Evolutionary conservation across 768 basidiomycete genomes (phyloP), one percentile per base, ranked within the genome.

Genomic region (Collybiopsis confluens): DNA sequence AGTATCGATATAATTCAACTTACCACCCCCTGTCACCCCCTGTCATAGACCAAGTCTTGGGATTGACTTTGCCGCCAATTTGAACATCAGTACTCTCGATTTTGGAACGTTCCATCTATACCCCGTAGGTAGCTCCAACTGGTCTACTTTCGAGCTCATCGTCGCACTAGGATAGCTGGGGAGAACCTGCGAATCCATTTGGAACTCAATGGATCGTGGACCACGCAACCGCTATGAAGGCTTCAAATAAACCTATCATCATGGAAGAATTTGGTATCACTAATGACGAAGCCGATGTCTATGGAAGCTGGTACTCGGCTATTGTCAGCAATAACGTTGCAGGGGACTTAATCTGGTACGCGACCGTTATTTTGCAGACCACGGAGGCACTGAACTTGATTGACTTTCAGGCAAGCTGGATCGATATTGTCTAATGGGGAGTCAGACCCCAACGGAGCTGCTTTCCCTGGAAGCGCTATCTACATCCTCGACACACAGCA

Each of bases 181-280:
- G 78, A 10, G 75, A 83, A 65, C 61, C 64, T 21, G 62, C 68
- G 21, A 70, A 77, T 63, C 70, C 75, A 13, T 86, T 78, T 77
- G 83, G 83, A 38, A 67, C 66, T 7, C 74, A 80, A 48, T 87
- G 85, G 85, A 85, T 87, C 61, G 65, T 66, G 2, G 82, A 85
- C 66, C 85, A 87, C 64, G 76, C 76, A 10, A 63, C 73, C 0
- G 73, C 79, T 5, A 78, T 80, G 64, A 75, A 69, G 48, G 68
- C 65, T 2, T 69, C 66, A 38, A 74, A 77, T 59, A 87, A 88
- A 66, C 83, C 86, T 2, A 82, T 82, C 13, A 74, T 86, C 58
- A 58, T 84, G 40, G 85, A 87, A 61, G 86, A 86, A 58, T 86
- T 83, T 59, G 85, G 84, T 33, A 76, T 85, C 5, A 65, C 57